Evolutionary conservation across 1,284 basidiomycete species (phyloP), one percentile per base, ranked within the genome.

Genomic region (Wolfiporia cocos): DNA sequence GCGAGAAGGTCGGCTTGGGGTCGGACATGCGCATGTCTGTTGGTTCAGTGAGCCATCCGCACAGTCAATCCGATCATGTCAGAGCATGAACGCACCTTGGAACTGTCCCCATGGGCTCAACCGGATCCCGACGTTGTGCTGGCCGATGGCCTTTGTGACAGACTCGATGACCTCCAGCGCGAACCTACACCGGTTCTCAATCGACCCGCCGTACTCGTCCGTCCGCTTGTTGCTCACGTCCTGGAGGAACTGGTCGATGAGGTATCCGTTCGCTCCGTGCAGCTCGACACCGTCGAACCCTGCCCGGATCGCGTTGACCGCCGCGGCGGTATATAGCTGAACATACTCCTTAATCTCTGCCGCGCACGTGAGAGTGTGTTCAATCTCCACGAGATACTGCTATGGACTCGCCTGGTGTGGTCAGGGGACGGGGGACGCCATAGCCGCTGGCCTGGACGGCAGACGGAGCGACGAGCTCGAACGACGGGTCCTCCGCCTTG

Each of bases 171-270:
- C 63, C 51, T 68, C 66, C 47, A 78, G 58, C 2, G 65, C 53
- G 43, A 82, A 81, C 10, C 72, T 59, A 2, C 62, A 52, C 14
- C 79, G 64, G 52, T 79, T 79, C 58, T 77, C 73, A 18, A 76
- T 44, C 1, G 66, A 66, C 3, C 78, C 79, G 9, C 79, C 79
- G 54, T 78, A 85, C 36, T 68, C 62, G 58, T 84, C 80, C 10
- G 71, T 75, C 19, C 78, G 71, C 29, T 69, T 63, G 63, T 81
- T 81, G 34, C 65, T 52, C 1, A 61, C 52, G 29, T 67, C 63
- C 49, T 73, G 67, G 15, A 68, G 39, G 53, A 69, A 70, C 49
- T 71, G 67, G 49, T 70, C 68, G n/a, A 69, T 29, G 3, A 73
- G 55, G 41, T 67, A 70, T 2, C 71, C 69, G 45, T 68, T 52